These are phyloP conservation scores for Aspergillus ostianus DNA, from an alignment of 495 filamentous ascomycete species.

Conservation along the genomic window DNA sequence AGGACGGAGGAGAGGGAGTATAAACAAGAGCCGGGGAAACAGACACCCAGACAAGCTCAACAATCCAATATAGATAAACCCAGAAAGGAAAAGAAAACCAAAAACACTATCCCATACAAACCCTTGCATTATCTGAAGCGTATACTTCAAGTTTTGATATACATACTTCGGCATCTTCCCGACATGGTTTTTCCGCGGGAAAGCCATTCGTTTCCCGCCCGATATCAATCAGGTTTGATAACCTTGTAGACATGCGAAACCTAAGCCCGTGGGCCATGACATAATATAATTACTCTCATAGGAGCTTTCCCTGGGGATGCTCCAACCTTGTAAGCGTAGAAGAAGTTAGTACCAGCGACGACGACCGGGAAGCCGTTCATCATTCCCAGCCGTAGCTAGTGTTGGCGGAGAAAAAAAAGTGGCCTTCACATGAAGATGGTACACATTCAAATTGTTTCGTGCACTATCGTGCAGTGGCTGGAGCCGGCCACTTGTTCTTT, in stretches of 20 bases:
- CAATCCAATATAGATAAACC: not conserved
- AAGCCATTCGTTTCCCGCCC: conserved; percentile 37
- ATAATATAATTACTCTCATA: conserved; percentile 17
- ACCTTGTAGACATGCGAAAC: conserved; percentile 29
- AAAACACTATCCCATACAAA: conserved; percentile 8
- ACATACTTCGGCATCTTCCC: conserved; percentile 24
- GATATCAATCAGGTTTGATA: conserved; percentile 31
- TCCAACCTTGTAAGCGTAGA: conserved; percentile 16
- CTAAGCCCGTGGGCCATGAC: conserved; percentile 23
- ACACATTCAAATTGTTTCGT: not conserved
- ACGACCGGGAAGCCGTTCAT: conserved; percentile 11
- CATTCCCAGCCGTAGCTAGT: conserved; percentile 9
- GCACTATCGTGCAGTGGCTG: not conserved
- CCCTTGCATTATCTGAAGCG: conserved; percentile 13
- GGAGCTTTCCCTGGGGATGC: conserved; percentile 9
- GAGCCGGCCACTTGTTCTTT: not conserved
- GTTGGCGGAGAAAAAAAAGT: conserved; percentile 18
- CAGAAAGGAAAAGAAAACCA: not conserved
- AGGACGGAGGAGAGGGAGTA: conserved; percentile 2
- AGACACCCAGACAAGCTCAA: not conserved
- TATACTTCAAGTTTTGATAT: conserved; percentile 32
- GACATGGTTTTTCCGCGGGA: conserved; percentile 39
- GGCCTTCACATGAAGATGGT: not conserved
- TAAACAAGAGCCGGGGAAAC: conserved; percentile 7
- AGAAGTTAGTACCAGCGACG: conserved; percentile 15